These are phyloP conservation scores for Metschnikowia santaceciliae DNA, from an alignment of 805 yeast species.

Conservation along the genomic window DNA sequence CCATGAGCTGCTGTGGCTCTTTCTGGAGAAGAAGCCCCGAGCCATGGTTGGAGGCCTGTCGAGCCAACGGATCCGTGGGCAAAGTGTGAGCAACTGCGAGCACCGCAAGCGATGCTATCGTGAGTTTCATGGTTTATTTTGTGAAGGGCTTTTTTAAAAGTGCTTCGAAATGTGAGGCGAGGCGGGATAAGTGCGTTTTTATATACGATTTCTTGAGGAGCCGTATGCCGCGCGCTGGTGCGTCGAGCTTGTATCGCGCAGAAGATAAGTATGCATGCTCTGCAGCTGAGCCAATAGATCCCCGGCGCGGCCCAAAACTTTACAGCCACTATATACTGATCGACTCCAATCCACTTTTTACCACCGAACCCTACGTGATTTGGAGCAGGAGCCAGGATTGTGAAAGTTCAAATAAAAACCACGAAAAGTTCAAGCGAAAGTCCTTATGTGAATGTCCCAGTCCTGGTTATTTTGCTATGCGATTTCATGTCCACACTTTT, in stretches of 20 bases:
- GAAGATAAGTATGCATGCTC: conserved; percentile 1
- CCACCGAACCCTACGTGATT: too few relatives aligned
- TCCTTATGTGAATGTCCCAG: too few relatives aligned
- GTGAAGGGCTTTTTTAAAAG: neutral
- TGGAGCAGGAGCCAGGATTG: too few relatives aligned
- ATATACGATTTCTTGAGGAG: neutral
- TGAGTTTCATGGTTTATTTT: conserved; percentile 12
- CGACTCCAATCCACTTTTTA: too few relatives aligned
- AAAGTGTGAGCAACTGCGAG: conserved; percentile 20
- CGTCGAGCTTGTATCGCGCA: neutral
- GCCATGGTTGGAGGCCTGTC: neutral
- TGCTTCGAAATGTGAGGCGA: neutral
- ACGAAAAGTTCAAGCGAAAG: too few relatives aligned
- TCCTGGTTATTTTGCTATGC: too few relatives aligned
- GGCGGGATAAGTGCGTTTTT: neutral
- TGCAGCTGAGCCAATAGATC: neutral
- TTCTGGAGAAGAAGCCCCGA: neutral
- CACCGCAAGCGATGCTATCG: conserved; percentile 20
- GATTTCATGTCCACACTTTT: too few relatives aligned
- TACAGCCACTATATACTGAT: too few relatives aligned
- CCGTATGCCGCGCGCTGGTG: neutral
- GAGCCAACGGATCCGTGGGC: conserved; percentile 13
- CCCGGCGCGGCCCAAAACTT: too few relatives aligned
- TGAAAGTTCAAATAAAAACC: too few relatives aligned
- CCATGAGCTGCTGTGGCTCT: conserved; percentile 1